These are phyloP conservation scores for Cephaloascus albidus DNA, from an alignment of 805 yeast species.

Conservation along the genomic window DNA sequence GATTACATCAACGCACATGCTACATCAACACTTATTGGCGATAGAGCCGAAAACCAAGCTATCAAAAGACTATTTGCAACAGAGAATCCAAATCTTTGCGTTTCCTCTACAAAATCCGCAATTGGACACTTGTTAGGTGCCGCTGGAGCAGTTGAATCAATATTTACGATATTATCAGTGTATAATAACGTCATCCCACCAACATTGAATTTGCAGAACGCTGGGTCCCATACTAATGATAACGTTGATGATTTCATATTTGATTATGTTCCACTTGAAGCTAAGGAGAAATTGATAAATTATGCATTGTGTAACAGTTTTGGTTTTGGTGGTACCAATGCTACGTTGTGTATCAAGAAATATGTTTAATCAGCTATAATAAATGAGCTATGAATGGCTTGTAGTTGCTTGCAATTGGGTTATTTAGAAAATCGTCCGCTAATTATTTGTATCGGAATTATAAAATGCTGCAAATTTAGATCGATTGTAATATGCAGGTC, in stretches of 20 bases:
- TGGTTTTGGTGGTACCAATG: conserved; percentile 97
- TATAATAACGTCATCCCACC: conserved; percentile 59
- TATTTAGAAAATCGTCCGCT: too few species aligned
- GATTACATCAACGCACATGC: conserved; percentile 95
- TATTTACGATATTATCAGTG: conserved; percentile 66
- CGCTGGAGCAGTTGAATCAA: conserved; percentile 89
- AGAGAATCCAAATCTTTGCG: conserved; percentile 27
- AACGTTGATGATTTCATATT: conserved; percentile 30
- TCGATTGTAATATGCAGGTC: too few species aligned
- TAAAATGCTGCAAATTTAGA: too few species aligned
- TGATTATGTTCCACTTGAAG: conserved; percentile 48
- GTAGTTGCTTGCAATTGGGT: too few species aligned
- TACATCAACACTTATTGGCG: conserved; percentile 87
- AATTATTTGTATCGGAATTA: too few species aligned
- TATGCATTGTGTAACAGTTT: conserved; percentile 82
- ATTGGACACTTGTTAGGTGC: conserved; percentile 94
- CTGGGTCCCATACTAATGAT: conserved; percentile 42
- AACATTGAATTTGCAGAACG: conserved; percentile 57
- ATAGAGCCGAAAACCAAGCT: conserved; percentile 77
- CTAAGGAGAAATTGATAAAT: conserved; percentile 22
- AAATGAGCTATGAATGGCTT: too few species aligned
- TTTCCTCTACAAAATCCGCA: conserved; percentile 85
- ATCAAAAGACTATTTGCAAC: conserved; percentile 42
- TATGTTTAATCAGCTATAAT: too few species aligned
- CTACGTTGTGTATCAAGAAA: conserved; percentile 51